A percentile compares a stretch with the other conserved stretches of the same genome.
Evolutionary conservation across 176 grass and related monocot species (phyloP).

Genomic region (Otatea glauca): DNA sequence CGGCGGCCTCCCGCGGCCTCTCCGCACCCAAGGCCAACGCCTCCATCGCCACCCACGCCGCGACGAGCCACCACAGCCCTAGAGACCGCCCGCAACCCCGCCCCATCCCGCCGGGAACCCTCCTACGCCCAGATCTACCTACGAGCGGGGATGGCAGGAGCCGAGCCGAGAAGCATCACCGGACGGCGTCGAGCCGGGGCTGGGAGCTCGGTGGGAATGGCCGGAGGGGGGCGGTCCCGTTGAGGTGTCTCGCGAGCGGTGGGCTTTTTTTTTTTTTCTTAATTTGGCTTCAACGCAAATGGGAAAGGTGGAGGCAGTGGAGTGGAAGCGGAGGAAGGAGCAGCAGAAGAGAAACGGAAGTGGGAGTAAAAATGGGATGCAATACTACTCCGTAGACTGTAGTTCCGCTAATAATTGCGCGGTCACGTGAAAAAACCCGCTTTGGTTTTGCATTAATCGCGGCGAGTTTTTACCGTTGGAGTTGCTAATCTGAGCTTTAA

Average conservation of each 20-base stretch:
- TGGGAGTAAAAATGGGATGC: not conserved
- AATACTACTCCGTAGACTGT: too few relatives aligned
- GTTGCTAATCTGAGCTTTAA: too few relatives aligned
- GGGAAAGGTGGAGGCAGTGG: constrained; percentile 28
- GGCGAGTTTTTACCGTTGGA: not conserved
- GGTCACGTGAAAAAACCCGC: not conserved
- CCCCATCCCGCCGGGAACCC: constrained; percentile 40
- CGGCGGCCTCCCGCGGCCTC: constrained; percentile 10
- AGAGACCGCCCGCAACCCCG: constrained; percentile 12
- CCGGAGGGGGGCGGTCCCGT: not conserved
- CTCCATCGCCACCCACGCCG: not conserved
- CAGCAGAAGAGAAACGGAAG: constrained; percentile 20
- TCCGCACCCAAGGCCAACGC: not conserved
- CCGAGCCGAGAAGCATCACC: constrained; percentile 8
- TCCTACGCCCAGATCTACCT: constrained; percentile 41
- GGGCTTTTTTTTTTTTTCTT: not conserved
- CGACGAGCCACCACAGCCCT: constrained; percentile 44
- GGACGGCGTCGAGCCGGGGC: not conserved
- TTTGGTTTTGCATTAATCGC: constrained; percentile 16
- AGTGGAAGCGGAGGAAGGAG: not conserved
- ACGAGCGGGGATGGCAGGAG: constrained; percentile 28
- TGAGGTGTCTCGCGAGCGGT: constrained; percentile 34
- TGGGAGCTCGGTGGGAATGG: constrained; percentile 4
- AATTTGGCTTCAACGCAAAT: constrained; percentile 27
- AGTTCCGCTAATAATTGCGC: constrained; percentile 8